Percentiles rank a stretch among this genome's conserved stretches.
phyloP scores from a whole-genome alignment of 805 yeast genomes.

The Sungouiozyma intestinalis region DNA sequence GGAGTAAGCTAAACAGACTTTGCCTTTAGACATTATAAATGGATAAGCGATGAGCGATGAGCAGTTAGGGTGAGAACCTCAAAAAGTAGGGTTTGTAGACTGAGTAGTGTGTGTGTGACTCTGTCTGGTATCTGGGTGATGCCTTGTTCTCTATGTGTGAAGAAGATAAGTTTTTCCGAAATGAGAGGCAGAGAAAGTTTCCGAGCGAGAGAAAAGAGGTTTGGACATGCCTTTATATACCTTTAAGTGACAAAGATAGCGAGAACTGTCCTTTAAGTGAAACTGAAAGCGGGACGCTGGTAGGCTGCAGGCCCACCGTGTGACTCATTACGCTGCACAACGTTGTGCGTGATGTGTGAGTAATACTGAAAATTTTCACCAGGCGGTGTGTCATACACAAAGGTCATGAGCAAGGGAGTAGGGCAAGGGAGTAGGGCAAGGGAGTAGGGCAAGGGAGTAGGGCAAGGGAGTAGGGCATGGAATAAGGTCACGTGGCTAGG shows the following conservation, averaged over 20 bases:
- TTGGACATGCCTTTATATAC: constrained; percentile 4
- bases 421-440: too few relatives aligned
- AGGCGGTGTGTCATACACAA: too few relatives aligned
- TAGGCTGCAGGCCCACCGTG: not conserved
- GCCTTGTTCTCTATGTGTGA: not conserved
- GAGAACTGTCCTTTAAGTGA: constrained; percentile 7
- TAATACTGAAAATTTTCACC: not conserved
- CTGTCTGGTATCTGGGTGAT: not conserved
- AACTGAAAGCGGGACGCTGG: constrained; percentile 1
- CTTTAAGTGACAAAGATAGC: constrained; percentile 14
- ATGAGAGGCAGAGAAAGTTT: not conserved
- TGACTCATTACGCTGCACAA: not conserved
- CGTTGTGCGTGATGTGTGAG: not conserved
- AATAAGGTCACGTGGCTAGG: too few relatives aligned
- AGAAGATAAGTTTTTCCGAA: not conserved
- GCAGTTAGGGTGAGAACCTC: not conserved
- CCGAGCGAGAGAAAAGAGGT: constrained; percentile 3
- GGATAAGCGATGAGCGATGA: not conserved
- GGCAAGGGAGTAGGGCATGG: too few relatives aligned
- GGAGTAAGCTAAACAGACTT: constrained; percentile 97
- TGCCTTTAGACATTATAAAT: constrained; percentile 79
- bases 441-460: too few relatives aligned
- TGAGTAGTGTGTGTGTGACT: not conserved
- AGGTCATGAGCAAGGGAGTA: too few relatives aligned
- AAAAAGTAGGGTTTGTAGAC: not conserved